A percentile compares a stretch with the other conserved stretches of the same genome.
phyloP scores from a whole-genome alignment of 345 rosid species.

The Fremontodendron californicum region DNA sequence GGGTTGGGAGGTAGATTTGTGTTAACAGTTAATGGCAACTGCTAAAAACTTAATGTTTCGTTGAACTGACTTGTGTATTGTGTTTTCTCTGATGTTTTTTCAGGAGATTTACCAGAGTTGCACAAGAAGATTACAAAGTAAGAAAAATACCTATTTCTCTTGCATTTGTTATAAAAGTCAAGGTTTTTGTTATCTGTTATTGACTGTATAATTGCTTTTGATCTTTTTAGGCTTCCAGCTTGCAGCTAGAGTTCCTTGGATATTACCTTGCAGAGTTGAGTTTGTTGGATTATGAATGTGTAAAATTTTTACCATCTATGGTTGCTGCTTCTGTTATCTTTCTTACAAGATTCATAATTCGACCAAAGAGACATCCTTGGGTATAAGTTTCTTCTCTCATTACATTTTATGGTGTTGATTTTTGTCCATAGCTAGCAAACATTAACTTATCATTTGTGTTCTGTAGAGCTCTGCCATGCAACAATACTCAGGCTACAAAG shows the following conservation, averaged over 20 bases:
- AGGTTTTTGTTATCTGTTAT: neutral
- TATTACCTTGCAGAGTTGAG: slow-evolving; percentile 74
- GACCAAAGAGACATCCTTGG: slow-evolving; percentile 69
- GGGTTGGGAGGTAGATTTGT: neutral
- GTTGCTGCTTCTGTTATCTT: slow-evolving; percentile 73
- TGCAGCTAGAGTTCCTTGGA: slow-evolving; percentile 75
- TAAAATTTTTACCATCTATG: slow-evolving; percentile 69
- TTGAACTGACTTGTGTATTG: neutral
- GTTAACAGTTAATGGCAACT: neutral
- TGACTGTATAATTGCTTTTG: neutral
- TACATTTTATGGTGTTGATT: neutral
- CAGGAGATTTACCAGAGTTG: slow-evolving; percentile 57
- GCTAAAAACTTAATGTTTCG: neutral
- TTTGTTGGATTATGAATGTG: slow-evolving; percentile 58
- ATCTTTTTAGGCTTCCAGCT: slow-evolving; percentile 35
- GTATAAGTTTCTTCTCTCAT: slow-evolving; percentile 32
- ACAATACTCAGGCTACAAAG: slow-evolving; percentile 43
- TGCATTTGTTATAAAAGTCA: neutral
- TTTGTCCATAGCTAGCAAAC: neutral
- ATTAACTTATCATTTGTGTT: neutral
- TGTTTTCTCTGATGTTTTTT: slow-evolving; percentile 18
- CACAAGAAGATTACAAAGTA: slow-evolving; percentile 61
- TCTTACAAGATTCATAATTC: slow-evolving; percentile 52
- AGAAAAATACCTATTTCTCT: neutral
- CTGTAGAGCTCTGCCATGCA: slow-evolving; percentile 47